These are phyloP conservation scores for Liquidambar formosana DNA, from an alignment of 164 flowering plant species.

Conservation along the genomic window DNA sequence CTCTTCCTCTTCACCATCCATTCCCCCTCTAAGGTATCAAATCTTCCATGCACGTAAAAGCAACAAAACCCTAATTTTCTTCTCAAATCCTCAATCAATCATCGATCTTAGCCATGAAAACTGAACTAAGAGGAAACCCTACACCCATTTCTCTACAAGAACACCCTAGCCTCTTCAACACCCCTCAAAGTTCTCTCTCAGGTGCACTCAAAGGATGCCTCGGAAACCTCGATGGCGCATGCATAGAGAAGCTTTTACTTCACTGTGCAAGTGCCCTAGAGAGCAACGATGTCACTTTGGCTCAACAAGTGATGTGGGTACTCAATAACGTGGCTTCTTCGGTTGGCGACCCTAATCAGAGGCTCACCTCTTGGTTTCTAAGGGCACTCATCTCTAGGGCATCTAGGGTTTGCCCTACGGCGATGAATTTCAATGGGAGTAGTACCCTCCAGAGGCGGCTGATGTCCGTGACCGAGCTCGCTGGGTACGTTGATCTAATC, in stretches of 20 bases:
- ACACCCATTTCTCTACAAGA: constrained; percentile 42
- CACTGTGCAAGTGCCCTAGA: constrained; percentile 85
- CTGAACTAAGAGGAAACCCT: constrained; percentile 44
- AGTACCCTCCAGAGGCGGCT: constrained; percentile 26
- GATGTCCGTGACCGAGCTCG: constrained; percentile 72
- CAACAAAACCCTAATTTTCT: constrained; percentile 16
- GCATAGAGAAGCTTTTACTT: constrained; percentile 77
- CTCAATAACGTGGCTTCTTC: constrained; percentile 80
- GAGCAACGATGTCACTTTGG: constrained; percentile 66
- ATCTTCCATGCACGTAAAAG: constrained; percentile 34
- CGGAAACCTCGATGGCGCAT: constrained; percentile 72
- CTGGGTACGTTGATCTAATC: constrained; percentile 73
- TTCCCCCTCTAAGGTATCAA: neutral
- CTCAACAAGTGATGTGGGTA: constrained; percentile 95
- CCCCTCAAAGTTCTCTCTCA: constrained; percentile 39
- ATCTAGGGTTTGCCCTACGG: constrained; percentile 52
- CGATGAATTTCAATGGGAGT: constrained; percentile 36
- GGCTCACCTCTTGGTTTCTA: constrained; percentile 70
- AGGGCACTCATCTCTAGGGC: constrained; percentile 68
- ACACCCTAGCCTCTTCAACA: constrained; percentile 41
- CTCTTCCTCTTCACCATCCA: neutral
- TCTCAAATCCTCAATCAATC: neutral
- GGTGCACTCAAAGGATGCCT: constrained; percentile 66
- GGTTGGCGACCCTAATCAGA: constrained; percentile 74
- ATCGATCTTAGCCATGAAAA: constrained; percentile 60